Conservation (phyloP, 768 basidiomycete genomes). For the Lyophyllum shimeji region DNA sequence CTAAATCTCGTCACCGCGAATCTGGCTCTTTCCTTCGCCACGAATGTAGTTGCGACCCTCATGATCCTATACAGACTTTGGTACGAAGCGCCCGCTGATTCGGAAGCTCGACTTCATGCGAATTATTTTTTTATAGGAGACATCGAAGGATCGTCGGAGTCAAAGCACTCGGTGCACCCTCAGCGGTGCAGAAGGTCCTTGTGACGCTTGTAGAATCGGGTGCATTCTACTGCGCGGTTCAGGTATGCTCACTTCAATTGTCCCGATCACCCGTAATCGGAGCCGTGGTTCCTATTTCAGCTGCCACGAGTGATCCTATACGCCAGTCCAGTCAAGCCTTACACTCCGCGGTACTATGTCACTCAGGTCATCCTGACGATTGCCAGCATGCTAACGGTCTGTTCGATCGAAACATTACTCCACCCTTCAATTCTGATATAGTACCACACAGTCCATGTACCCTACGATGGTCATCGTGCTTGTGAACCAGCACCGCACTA, state of each 20-base stretch:
- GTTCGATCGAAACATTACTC: neutral
- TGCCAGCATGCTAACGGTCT: neutral
- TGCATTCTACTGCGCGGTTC: neutral
- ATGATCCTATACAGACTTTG: neutral
- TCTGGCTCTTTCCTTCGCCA: neutral
- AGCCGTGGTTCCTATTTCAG: neutral
- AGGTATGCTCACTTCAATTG: neutral
- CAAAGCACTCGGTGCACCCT: neutral
- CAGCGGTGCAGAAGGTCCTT: neutral
- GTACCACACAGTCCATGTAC: neutral
- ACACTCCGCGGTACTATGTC: neutral
- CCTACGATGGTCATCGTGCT: neutral
- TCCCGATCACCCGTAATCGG: neutral
- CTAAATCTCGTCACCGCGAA: neutral
- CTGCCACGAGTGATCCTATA: neutral
- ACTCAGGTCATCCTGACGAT: neutral
- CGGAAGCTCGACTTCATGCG: no score
- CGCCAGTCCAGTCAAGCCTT: neutral
- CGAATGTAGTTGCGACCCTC: neutral
- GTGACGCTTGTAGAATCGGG: neutral
- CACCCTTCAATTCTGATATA: no score
- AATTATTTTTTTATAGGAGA: neutral
- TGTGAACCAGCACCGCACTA: neutral
- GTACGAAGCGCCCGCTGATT: neutral
- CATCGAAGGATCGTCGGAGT: neutral